Base-by-base conservation (phyloP, 306 rosid genomes). In the Cicer cuneatum region DNA sequence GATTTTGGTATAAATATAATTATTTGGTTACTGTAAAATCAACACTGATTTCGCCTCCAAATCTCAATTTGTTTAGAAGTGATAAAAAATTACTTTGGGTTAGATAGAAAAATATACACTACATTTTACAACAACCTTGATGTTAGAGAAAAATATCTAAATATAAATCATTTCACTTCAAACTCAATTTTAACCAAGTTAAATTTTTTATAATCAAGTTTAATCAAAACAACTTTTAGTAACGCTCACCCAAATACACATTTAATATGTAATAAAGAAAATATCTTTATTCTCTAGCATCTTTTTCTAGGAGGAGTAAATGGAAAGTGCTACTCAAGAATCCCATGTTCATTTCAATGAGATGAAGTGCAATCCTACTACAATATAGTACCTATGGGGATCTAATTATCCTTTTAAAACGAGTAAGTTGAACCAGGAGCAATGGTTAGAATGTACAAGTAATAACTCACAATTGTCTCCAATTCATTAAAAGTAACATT, bases 241-340 rank as follows among this genome's bases (percentile, higher is more conserved):
- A 42, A 65, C 5, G 10, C 52, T 65, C 52, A 29, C 7, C 52
- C 38, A 65, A 41, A 42, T 21, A 41, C 69, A 41, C 15, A 9
- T 9, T 39, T 5, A n/a, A 45, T 47, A 10, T 13, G 10, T 1
- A 52, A 56, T 54, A 12, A 9, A 39, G 59, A 60, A 71, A 16
- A 71, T 40, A 58, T 71, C 10, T 41, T 29, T 52, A 29, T 15
- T 66, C 58, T 64, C 68, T 39, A 56, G 45, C 53, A 65, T 58
- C 48, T 18, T 42, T 51, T 42, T 29, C 65, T 58, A 46, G 7
- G 10, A 47, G 16, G 11, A 38, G 66, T 12, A 64, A 57, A 61
- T 64, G 47, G n/a, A 51, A 21, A 11, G 59, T 29, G 11, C 21
- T 42, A 16, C 73, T 35, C 13, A 18, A 9, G 62, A 79, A 73